Conservation (phyloP, 2,329 filamentous ascomycete genomes). For the Graphilbum fragrans region DNA sequence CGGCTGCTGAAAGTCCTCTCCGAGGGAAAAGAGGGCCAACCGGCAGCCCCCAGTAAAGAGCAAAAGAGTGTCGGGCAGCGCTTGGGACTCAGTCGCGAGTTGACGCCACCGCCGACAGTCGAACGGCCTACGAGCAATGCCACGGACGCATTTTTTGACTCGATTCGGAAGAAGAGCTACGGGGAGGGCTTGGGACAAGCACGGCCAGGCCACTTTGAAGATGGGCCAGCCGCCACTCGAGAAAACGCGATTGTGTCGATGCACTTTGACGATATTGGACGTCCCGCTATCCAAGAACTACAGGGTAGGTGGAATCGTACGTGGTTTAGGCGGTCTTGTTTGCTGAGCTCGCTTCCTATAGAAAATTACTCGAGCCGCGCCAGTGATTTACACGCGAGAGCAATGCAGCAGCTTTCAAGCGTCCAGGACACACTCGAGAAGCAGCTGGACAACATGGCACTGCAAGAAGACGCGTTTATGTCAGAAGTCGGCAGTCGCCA, state of each 20-base stretch:
- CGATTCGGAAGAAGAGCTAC: slow-evolving; percentile 4
- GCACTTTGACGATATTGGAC: neutral
- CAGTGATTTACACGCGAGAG: slow-evolving; percentile 6
- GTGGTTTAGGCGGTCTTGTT: too few species aligned
- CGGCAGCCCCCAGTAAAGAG: too few species aligned
- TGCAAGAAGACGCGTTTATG: slow-evolving; percentile 4
- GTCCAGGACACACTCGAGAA: slow-evolving; percentile 5
- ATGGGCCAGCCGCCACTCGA: neutral
- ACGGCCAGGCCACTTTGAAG: neutral
- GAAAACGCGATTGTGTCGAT: neutral
- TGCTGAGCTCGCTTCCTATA: too few species aligned
- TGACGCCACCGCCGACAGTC: slow-evolving; percentile 6
- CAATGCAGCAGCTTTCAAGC: slow-evolving; percentile 3
- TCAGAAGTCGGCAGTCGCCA: neutral
- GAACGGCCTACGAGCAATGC: neutral
- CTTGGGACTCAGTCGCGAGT: neutral
- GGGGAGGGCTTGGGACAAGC: neutral
- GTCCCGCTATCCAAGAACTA: neutral
- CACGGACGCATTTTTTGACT: slow-evolving; percentile 9
- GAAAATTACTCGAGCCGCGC: slow-evolving; percentile 10
- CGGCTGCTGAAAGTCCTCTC: slow-evolving; percentile 7
- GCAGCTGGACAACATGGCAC: slow-evolving; percentile 2
- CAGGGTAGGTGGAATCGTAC: slow-evolving; percentile 1
- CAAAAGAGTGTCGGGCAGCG: neutral
- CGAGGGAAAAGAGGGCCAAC: neutral